These are phyloP conservation scores for Termitomyces sp. DNA, from an alignment of 768 basidiomycete genomes.

Conservation along the genomic window DNA sequence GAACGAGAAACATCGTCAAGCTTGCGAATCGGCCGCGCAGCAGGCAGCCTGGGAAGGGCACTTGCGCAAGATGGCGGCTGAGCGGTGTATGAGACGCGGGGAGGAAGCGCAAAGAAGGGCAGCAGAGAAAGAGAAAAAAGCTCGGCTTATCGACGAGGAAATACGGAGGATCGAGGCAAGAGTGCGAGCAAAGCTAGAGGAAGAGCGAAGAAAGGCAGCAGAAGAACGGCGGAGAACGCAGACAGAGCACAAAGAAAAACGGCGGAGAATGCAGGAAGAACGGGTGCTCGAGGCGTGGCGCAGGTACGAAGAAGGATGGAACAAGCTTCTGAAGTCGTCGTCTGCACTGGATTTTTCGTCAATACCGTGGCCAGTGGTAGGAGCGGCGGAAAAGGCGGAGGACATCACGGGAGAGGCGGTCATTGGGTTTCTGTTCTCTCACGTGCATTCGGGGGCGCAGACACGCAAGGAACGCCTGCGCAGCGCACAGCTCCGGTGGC, in stretches of 20 bases:
- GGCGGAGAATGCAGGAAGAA: no score
- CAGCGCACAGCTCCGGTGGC: constrained; percentile 68
- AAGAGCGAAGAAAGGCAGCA: constrained; percentile 39
- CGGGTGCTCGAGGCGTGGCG: constrained; percentile 50
- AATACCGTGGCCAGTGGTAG: constrained; percentile 68
- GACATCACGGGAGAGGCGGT: constrained; percentile 56
- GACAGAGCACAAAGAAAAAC: constrained; percentile 20
- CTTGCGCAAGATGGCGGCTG: constrained; percentile 44
- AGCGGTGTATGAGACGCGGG: constrained; percentile 49
- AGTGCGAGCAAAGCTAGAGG: constrained; percentile 44
- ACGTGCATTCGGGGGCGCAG: constrained; percentile 53
- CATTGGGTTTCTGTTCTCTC: constrained; percentile 55
- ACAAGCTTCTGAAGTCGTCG: constrained; percentile 37
- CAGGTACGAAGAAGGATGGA: constrained; percentile 64
- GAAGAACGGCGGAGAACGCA: constrained; percentile 40
- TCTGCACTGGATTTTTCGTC: constrained; percentile 50
- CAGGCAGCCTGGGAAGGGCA: constrained; percentile 51
- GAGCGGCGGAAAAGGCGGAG: constrained; percentile 33
- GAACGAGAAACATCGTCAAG: constrained; percentile 7
- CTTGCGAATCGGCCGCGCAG: constrained; percentile 12
- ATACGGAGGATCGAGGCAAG: constrained; percentile 48
- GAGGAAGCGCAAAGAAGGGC: constrained; percentile 39
- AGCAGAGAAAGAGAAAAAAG: constrained; percentile 41
- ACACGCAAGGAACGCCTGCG: constrained; percentile 64
- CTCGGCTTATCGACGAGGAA: constrained; percentile 48